phyloP scores from a whole-genome alignment of 169 alveolate genomes.

The Cryptosporidium felis region DNA sequence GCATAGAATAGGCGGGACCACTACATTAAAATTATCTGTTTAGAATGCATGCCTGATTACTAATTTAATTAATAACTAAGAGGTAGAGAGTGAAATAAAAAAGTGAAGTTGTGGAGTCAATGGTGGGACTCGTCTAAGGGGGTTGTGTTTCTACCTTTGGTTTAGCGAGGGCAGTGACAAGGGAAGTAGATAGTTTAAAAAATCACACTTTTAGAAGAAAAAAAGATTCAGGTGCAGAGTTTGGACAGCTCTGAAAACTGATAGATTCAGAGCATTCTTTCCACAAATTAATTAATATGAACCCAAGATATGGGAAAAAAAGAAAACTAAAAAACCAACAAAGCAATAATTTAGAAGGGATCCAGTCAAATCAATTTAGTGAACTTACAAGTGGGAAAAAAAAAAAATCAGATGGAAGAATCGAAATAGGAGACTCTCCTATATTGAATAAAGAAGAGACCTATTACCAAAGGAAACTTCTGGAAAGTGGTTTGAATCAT shows the following conservation, averaged over 20 bases:
- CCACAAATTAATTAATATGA: background rate
- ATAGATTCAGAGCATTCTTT: background rate
- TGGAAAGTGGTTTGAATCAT: conserved; percentile 42
- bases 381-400: background rate
- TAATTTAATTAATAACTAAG: too few species aligned
- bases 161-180: too few species aligned
- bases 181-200: too few species aligned
- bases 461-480: conserved; percentile 8
- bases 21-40: too few species aligned
- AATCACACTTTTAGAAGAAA: too few species aligned
- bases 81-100: too few species aligned
- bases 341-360: too few species aligned
- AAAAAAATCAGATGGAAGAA: background rate
- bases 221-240: too few species aligned
- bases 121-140: conserved; percentile 19
- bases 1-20: conserved; percentile 12
- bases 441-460: background rate
- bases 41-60: too few species aligned
- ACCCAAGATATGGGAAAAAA: background rate
- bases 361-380: too few species aligned
- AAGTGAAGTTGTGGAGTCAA: background rate
- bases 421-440: background rate
- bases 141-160: too few species aligned
- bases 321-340: background rate
- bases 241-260: too few species aligned